Evolutionary conservation across 2,329 filamentous ascomycete species (phyloP), one percentile per base, ranked within the genome.

Genomic region (Botrytis fragariae): DNA sequence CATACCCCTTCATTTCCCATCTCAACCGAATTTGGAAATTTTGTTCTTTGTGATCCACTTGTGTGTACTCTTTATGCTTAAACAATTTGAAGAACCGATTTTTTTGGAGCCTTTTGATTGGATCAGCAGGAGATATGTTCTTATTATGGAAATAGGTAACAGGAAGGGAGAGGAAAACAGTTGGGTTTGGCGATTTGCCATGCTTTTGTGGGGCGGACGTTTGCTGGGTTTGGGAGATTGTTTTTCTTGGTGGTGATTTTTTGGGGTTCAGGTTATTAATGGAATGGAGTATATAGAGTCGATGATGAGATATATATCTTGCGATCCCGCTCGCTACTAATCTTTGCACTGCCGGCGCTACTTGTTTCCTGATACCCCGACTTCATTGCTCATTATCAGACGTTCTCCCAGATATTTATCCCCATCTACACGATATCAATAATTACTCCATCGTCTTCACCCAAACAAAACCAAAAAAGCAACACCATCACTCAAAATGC

Each of bases 1-100:
- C 63, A 39, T 18, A 65, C 63, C 63, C 63, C 63, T 67, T 67
- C 63, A 67, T 67, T 35, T 65, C 63, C 63, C 29, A 48, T 25
- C 5, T 39, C 45, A n/a, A 35, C 63, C 45, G 2, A 37, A 54
- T 67, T 37, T 18, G 63, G 45, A 12, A 51, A 20, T 67, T 14
- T 37, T 10, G 32, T 20, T n/a, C 32, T 51, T 18, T n/a, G 4
- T 25, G 16, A 48, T 67, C 14, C 45, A 67, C 25, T n/a, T 35
- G 25, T 51, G 25, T 51, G 35, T 67, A 39, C 45, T 54, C 32
- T 67, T 67, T n/a, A n/a, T 48, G 63, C 32, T 54, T 14, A n/a
- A 48, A 39, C 32, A 57, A 57, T 18, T 18, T 18, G 14, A 62
- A 42, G 12, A 42, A 62, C 22, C 0, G 12, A 39, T n/a, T 18